phyloP scores from a whole-genome alignment of 805 yeast species.

The Cyberlindnera samutprakarnensis region DNA sequence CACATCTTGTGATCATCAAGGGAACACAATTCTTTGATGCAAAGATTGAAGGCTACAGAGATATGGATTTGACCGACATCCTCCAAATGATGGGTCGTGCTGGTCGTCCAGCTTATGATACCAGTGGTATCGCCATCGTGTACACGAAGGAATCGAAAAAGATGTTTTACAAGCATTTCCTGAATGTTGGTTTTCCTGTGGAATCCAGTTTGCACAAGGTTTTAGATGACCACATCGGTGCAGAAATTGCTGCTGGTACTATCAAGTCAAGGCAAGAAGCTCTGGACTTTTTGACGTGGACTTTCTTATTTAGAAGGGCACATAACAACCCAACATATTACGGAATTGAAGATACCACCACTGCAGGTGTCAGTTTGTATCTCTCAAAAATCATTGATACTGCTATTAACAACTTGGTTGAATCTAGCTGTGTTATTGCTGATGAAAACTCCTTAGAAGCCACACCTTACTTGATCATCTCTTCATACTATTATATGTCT shows the following conservation, averaged over 20 bases:
- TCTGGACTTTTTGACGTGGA: slow-evolving; percentile 92
- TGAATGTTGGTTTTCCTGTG: slow-evolving; percentile 94
- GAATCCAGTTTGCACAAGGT: slow-evolving; percentile 77
- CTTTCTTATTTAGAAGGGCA: slow-evolving; percentile 90
- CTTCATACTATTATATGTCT: slow-evolving; percentile 89
- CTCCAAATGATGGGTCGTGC: slow-evolving; percentile 99
- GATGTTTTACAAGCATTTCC: slow-evolving; percentile 78
- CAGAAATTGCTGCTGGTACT: slow-evolving; percentile 92
- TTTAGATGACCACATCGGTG: slow-evolving; percentile 86
- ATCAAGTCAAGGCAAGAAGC: slow-evolving; percentile 93
- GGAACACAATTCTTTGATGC: slow-evolving; percentile 96
- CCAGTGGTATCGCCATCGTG: slow-evolving; percentile 85
- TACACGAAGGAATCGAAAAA: slow-evolving; percentile 76
- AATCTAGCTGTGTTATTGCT: slow-evolving; percentile 60
- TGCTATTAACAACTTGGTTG: slow-evolving; percentile 57
- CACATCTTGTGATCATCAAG: slow-evolving; percentile 91
- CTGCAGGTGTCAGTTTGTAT: slow-evolving; percentile 70
- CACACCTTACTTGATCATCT: slow-evolving; percentile 76
- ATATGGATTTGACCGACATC: slow-evolving; percentile 91
- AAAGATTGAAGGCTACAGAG: slow-evolving; percentile 88
- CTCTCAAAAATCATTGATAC: slow-evolving; percentile 64
- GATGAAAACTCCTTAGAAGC: slow-evolving; percentile 43
- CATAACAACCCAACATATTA: slow-evolving; percentile 87
- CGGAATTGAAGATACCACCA: slow-evolving; percentile 72
- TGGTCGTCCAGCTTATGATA: slow-evolving; percentile 96